Evolutionary conservation across 2,329 filamentous ascomycete genomes (phyloP).

Genomic region (Penicillium freii): DNA sequence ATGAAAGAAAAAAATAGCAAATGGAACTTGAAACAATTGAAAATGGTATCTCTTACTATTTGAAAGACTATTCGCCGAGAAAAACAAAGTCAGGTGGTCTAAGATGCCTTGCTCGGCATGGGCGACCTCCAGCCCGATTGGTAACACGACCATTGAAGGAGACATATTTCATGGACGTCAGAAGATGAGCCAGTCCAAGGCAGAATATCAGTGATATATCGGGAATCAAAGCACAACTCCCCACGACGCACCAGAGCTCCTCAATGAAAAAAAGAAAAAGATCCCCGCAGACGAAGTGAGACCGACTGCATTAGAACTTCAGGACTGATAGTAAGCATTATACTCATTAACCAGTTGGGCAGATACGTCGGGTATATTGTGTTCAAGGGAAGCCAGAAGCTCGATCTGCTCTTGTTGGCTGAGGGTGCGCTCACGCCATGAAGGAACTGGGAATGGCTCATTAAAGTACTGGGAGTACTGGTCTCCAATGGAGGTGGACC

Average conservation of each 20-base stretch:
- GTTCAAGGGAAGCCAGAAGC: conserved; percentile 74
- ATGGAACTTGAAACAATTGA: not conserved
- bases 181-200: conserved; percentile 10
- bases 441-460: conserved; percentile 46
- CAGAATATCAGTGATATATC: conserved; percentile 1
- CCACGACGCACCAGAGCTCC: not conserved
- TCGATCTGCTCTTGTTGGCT: conserved; percentile 80
- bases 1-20: not conserved
- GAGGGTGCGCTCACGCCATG: conserved; percentile 62
- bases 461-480: conserved; percentile 50
- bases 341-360: conserved; percentile 40
- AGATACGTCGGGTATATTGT: conserved; percentile 51
- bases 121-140: conserved; percentile 3
- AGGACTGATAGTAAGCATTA: conserved; percentile 43
- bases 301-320: not conserved
- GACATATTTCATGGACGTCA: conserved; percentile 1
- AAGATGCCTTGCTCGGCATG: not conserved
- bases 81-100: conserved; percentile 1
- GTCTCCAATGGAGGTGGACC: conserved; percentile 45
- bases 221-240: not conserved
- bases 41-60: conserved; percentile 2
- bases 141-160: conserved; percentile 3
- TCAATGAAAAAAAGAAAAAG: not conserved
- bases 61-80: not conserved
- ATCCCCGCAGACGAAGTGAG: not conserved